Conservation (phyloP, 345 rosid species). For the Eucalyptus coolabah region DNA sequence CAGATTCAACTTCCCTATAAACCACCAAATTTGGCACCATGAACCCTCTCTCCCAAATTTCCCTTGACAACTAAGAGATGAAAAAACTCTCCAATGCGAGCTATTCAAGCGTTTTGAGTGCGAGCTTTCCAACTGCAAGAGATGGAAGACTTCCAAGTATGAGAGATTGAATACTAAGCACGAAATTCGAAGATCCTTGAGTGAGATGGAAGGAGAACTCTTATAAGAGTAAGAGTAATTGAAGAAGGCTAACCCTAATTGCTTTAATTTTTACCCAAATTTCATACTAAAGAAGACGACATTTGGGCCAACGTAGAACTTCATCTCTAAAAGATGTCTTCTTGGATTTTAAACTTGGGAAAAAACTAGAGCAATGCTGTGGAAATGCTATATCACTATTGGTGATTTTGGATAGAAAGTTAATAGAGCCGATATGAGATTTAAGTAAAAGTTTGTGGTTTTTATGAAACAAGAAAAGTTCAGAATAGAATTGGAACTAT, state of each 20-base stretch:
- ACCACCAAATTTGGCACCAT: background rate
- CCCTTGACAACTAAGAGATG: background rate
- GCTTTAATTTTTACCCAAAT: background rate
- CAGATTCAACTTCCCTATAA: no score
- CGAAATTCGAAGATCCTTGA: background rate
- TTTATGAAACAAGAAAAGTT: no score
- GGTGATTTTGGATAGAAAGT: no score
- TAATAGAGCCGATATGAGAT: no score
- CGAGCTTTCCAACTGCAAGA: background rate
- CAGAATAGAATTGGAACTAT: fast-evolving
- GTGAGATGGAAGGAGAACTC: background rate
- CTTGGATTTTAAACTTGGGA: background rate
- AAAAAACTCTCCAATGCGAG: background rate
- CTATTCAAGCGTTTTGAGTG: background rate
- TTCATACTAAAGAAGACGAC: background rate
- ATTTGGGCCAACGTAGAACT: fast-evolving
- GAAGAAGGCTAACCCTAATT: no score
- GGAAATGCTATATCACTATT: no score
- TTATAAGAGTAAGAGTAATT: background rate
- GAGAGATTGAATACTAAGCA: background rate
- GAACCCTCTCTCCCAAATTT: background rate
- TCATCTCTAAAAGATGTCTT: background rate
- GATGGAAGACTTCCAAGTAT: background rate
- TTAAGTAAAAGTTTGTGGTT: background rate
- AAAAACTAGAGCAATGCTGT: no score